Conservation (phyloP, 164 flowering plant species). For the Nelumbo lutea region DNA sequence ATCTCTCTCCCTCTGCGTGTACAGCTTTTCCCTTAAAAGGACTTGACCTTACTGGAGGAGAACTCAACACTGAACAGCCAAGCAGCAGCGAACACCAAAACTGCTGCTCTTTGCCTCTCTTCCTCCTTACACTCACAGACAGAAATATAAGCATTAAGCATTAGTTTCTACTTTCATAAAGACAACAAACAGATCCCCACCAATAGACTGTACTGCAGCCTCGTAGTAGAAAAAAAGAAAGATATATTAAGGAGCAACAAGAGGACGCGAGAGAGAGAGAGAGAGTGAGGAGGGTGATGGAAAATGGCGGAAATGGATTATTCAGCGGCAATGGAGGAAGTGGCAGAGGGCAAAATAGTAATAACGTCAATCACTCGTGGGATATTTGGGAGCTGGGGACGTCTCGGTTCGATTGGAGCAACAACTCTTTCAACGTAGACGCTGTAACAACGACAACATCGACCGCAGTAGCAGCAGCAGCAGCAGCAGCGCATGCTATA, state of each 20-base stretch:
- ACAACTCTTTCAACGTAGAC: conserved; percentile 5
- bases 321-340: background rate
- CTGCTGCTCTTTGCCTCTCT: conserved; percentile 2
- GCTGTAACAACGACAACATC: background rate
- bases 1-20: background rate
- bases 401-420: conserved; percentile 16
- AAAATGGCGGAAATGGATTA: conserved; percentile 27
- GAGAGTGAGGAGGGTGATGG: conserved; percentile 20
- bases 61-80: background rate
- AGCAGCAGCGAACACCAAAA: too few relatives aligned
- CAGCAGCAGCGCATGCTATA: conserved; percentile 7
- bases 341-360: conserved; percentile 22
- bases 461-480: background rate
- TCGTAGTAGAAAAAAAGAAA: conserved; percentile 3
- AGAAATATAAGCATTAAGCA: too few relatives aligned
- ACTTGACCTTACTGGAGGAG: background rate
- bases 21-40: background rate
- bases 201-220: background rate
- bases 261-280: background rate
- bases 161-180: conserved; percentile 16
- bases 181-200: conserved; percentile 13
- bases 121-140: background rate
- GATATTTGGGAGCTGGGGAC: conserved; percentile 22
- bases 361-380: conserved; percentile 19
- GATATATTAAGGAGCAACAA: background rate